These are phyloP conservation scores for Backusella morwellensis DNA, from an alignment of 192 early-diverging fungal species.

Conservation along the genomic window DNA sequence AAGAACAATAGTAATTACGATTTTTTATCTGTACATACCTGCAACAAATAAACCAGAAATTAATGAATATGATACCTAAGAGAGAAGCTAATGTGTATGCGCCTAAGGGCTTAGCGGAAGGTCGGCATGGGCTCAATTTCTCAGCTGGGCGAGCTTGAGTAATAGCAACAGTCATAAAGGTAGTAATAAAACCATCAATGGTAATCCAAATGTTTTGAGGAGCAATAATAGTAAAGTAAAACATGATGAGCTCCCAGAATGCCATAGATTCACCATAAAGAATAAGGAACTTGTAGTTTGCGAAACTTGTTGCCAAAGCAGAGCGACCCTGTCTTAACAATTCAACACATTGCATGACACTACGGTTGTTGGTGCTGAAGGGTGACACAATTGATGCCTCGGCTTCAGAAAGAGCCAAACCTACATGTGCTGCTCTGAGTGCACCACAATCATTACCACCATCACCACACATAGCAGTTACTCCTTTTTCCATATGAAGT, in stretches of 20 bases:
- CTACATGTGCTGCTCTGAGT: slow-evolving; percentile 75
- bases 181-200: slow-evolving; percentile 64
- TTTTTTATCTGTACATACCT: slow-evolving; percentile 12
- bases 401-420: slow-evolving; percentile 73
- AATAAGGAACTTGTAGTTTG: slow-evolving; percentile 71
- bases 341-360: slow-evolving; percentile 65
- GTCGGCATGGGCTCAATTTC: slow-evolving; percentile 55
- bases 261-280: slow-evolving; percentile 73
- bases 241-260: slow-evolving; percentile 61
- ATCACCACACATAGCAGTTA: slow-evolving; percentile 87
- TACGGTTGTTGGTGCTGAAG: slow-evolving; percentile 61
- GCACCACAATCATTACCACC: slow-evolving; percentile 87
- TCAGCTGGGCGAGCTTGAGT: slow-evolving; percentile 63
- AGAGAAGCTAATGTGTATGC: slow-evolving; percentile 67
- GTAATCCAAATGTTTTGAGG: slow-evolving; percentile 72
- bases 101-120: slow-evolving; percentile 74
- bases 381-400: slow-evolving; percentile 86
- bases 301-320: slow-evolving; percentile 72
- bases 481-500: slow-evolving; percentile 72
- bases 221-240: slow-evolving; percentile 73
- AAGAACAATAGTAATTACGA: neutral
- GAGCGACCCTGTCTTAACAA: slow-evolving; percentile 71
- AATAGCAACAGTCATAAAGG: slow-evolving; percentile 59
- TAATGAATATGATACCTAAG: slow-evolving; percentile 71
- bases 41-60: slow-evolving; percentile 59